Evolutionary conservation across 148 eudicot species (phyloP), one percentile per base, ranked within the genome.

Genomic region (Diospyros lotus): DNA sequence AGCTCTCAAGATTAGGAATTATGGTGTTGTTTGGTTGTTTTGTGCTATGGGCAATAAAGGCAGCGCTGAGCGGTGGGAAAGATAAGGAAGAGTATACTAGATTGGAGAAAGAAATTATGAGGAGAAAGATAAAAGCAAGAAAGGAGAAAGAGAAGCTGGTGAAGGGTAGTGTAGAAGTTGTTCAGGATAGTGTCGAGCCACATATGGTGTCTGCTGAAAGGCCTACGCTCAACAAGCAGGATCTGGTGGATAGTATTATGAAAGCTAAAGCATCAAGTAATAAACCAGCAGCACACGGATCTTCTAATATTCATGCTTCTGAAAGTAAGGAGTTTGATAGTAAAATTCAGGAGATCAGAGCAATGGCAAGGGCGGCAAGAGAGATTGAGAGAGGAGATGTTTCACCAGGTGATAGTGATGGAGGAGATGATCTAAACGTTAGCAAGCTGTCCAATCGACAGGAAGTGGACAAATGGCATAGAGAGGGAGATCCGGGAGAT

Each of bases 51-150:
- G 79, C 79, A 53, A 14, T 83, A 55, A 89, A 78, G 66, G 79
- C 63, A 58, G 14, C 84, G 58, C 79, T 90, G 64, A 39, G 51
- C 40, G 69, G 45, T 60, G 82, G 83, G 43, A 74, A 67, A 28
- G 79, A 79, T 71, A 78, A 74, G 62, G 46, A 28, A 17, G 88
- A 89, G 76, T 64, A 77, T 66, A 69, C 89, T 15, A 77, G 80
- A 14, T 85, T 84, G 66, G 92, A 89, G 83, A 90, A 86, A 81
- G 92, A 94, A 72, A 94, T 90, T 92, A 51, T 92, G 81, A 89
- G 87, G 80, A 89, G 94, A 76, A 93, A 93, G 83, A 77, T 83
- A 9, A 82, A 86, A 81, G 80, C 90, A 13, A 85, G 97, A 73
- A 81, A 68, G 82, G 86, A 79, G 75, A 86, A 73, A 68, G 92